These are phyloP conservation scores for Aureobasidium sp. DNA, from an alignment of 2,329 filamentous ascomycete genomes.

Conservation along the genomic window DNA sequence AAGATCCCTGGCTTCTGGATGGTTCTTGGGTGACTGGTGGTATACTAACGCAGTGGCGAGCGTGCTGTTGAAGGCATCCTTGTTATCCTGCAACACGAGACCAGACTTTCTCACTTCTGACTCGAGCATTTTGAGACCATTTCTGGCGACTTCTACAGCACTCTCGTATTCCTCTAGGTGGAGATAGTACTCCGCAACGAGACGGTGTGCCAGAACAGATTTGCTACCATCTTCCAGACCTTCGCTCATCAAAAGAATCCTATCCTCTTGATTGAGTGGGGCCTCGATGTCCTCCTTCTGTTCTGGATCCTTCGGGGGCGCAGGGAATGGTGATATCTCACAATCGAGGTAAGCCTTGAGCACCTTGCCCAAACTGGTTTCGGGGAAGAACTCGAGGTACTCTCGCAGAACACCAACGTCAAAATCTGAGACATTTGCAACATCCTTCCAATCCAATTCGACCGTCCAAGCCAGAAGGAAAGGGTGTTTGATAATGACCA, in stretches of 20 bases:
- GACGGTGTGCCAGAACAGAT: slow-evolving; percentile 74
- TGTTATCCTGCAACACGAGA: slow-evolving; percentile 59
- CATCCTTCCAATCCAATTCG: slow-evolving; percentile 80
- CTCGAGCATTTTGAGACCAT: slow-evolving; percentile 56
- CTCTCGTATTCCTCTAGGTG: slow-evolving; percentile 78
- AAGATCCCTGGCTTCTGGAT: slow-evolving; percentile 76
- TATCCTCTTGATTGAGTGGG: slow-evolving; percentile 64
- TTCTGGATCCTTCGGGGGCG: slow-evolving; percentile 42
- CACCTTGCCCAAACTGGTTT: slow-evolving; percentile 73
- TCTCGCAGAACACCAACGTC: slow-evolving; percentile 71
- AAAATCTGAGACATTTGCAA: slow-evolving; percentile 65
- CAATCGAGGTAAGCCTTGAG: slow-evolving; percentile 77
- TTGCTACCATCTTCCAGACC: slow-evolving; percentile 44
- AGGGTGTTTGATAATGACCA: slow-evolving; percentile 93
- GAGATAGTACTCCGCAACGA: slow-evolving; percentile 78
- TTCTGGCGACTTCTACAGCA: slow-evolving; percentile 70
- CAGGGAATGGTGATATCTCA: slow-evolving; percentile 77
- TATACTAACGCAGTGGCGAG: slow-evolving; percentile 85
- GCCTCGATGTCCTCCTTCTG: slow-evolving; percentile 50
- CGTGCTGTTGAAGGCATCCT: slow-evolving; percentile 66
- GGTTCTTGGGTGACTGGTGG: slow-evolving; percentile 82
- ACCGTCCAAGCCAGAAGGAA: slow-evolving; percentile 88
- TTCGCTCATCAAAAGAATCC: slow-evolving; percentile 68
- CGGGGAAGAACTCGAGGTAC: slow-evolving; percentile 77
- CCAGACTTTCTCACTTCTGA: slow-evolving; percentile 61